A percentile compares a stretch with the other conserved stretches of the same genome.
Conservation (phyloP, 2,329 filamentous ascomycete species). For the Sphaerostilbella broomeana region DNA sequence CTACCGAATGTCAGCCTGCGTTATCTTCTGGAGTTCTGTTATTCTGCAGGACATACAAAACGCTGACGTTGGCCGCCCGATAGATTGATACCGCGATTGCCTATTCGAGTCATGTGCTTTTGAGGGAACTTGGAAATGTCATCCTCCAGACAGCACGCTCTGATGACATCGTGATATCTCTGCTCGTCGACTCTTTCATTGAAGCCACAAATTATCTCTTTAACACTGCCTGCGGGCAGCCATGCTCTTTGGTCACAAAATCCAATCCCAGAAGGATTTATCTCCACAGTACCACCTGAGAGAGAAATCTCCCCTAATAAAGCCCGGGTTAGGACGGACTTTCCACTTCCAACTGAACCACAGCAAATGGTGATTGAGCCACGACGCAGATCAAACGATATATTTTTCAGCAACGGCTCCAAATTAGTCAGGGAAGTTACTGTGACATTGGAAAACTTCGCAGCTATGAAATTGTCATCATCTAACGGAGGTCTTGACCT, state of each 20-base stretch:
- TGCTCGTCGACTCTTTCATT: constrained; percentile 6
- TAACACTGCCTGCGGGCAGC: constrained; percentile 16
- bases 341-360: constrained; percentile 24
- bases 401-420: neutral
- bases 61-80: constrained; percentile 20
- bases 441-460: constrained; percentile 3
- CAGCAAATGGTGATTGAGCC: constrained; percentile 22
- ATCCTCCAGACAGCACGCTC: constrained; percentile 17
- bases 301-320: constrained; percentile 17
- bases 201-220: constrained; percentile 16
- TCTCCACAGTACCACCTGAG: constrained; percentile 5
- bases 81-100: constrained; percentile 17
- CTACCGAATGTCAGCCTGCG: constrained; percentile 1
- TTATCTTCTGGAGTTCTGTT: neutral
- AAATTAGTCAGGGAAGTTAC: neutral
- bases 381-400: constrained; percentile 19
- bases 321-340: constrained; percentile 19
- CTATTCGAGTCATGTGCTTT: constrained; percentile 15
- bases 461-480: neutral
- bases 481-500: neutral
- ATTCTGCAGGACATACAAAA: constrained; percentile 14
- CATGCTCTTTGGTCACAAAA: constrained; percentile 19
- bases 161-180: constrained; percentile 17
- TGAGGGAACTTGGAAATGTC: constrained; percentile 20
- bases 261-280: constrained; percentile 10